Conservation (phyloP, 1,284 basidiomycete genomes). For the Rhodofomes roseus region DNA sequence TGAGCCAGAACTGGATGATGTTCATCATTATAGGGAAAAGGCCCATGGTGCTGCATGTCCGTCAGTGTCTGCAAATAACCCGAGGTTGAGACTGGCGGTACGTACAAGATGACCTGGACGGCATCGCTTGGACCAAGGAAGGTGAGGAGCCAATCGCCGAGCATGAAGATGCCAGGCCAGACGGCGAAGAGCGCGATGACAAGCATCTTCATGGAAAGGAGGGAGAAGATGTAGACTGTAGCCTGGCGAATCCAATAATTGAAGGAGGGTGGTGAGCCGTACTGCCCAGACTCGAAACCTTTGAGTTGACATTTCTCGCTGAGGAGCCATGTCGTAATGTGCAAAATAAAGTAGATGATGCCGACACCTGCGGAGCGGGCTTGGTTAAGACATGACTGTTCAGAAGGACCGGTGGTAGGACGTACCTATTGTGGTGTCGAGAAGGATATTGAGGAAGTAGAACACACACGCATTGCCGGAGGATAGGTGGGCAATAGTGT, state of each 20-base stretch:
- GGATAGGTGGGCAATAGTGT: slow-evolving; percentile 60
- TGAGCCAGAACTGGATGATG: slow-evolving; percentile 84
- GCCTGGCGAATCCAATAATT: slow-evolving; percentile 83
- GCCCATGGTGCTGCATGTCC: slow-evolving; percentile 71
- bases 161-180: slow-evolving; percentile 66
- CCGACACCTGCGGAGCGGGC: slow-evolving; percentile 60
- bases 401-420: slow-evolving; percentile 5
- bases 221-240: slow-evolving; percentile 77
- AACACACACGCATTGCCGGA: slow-evolving; percentile 83
- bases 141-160: slow-evolving; percentile 81
- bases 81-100: slow-evolving; percentile 12
- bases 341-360: slow-evolving; percentile 81
- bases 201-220: slow-evolving; percentile 88
- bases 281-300: slow-evolving; percentile 85
- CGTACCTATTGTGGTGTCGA: slow-evolving; percentile 92
- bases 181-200: slow-evolving; percentile 75
- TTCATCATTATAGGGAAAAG: slow-evolving; percentile 95
- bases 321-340: slow-evolving; percentile 64
- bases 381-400: slow-evolving; percentile 2
- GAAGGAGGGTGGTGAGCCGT: slow-evolving; percentile 75
- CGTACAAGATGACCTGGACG: slow-evolving; percentile 83
- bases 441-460: slow-evolving; percentile 92
- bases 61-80: slow-evolving; percentile 7
- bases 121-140: slow-evolving; percentile 70
- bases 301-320: slow-evolving; percentile 63